Base-by-base conservation (phyloP, 768 basidiomycete species). In the Lepiota brunneoincarnata region DNA sequence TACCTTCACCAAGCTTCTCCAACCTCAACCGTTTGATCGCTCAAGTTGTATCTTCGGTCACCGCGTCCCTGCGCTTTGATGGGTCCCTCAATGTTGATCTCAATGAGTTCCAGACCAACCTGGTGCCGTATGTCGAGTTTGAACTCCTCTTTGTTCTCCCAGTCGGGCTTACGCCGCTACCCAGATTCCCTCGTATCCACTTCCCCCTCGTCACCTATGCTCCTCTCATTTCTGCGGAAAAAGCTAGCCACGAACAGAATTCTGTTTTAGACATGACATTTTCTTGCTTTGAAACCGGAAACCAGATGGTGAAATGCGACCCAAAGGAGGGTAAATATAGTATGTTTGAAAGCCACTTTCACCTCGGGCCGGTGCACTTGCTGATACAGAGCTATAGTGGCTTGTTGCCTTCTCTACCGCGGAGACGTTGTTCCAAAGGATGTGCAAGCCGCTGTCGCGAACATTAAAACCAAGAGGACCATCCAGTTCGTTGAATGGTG, bases 401-500 rank as follows among this genome's bases (percentile, higher is more conserved):
- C 93, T 41, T 94, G 93, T 70, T 89, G 87, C 66, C 73, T 95
- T 58, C 77, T 97, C 43, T 97, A 93, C 78, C 92, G 94, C 64
- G 95, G 95, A 58, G 95, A 98, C 65, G 93, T 98, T 61, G 95
- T 94, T 42, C 92, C 95, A 62, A 97, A 96, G 80, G 96, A 98
- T 69, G 89, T 88, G 62, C 89, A 95, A 59, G 84, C 89, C 53
- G 96, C 96, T 54, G 91, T 98, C 63, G 85, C 91, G 38, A 87
- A 79, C 61, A 92, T 98, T 79, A 97, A 95, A 81, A 98, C 94
- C 54, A 98, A 96, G 82, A 84, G 89, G 60, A 97, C 96, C 23
- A 97, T 98, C 66, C 94, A 96, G 65, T 97, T 96, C 69, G 95
- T 98, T 58, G 95, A 97, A 67, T 98, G 95, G 95, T 94, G 92